Conservation (phyloP, 768 basidiomycete species). For the Phlegmacium glaucopus region DNA sequence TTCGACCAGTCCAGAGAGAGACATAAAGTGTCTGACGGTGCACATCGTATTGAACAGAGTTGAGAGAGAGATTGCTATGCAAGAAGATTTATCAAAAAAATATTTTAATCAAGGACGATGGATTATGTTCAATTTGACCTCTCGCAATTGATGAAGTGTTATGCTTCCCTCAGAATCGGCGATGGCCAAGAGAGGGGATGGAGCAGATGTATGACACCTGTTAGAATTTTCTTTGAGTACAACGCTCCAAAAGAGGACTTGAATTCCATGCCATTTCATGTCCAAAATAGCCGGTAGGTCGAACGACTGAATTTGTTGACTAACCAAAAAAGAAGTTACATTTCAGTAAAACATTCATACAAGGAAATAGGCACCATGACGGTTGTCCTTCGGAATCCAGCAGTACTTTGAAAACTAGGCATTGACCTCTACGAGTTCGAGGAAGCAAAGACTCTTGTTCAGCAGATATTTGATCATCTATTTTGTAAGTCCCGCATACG, state of each 20-base stretch:
- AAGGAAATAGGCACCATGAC: slow-evolving; percentile 29
- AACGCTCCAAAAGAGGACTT: too few species aligned
- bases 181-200: slow-evolving; percentile 56
- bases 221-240: neutral
- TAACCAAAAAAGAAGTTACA: slow-evolving; percentile 18
- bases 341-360: neutral
- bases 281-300: slow-evolving; percentile 83
- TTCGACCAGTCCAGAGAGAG: slow-evolving; percentile 95
- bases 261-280: slow-evolving; percentile 77
- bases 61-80: slow-evolving; percentile 37
- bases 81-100: slow-evolving; percentile 7
- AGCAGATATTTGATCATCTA: slow-evolving; percentile 41
- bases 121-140: slow-evolving; percentile 35
- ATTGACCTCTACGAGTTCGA: slow-evolving; percentile 57
- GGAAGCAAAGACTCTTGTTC: slow-evolving; percentile 3
- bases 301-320: slow-evolving; percentile 63
- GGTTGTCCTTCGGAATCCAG: slow-evolving; percentile 21
- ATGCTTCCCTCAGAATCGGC: slow-evolving; percentile 86
- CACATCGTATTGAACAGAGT: slow-evolving; percentile 44
- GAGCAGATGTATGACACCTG: slow-evolving; percentile 57
- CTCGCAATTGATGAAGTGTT: slow-evolving; percentile 56
- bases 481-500: slow-evolving; percentile 90
- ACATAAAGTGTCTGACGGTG: slow-evolving; percentile 61
- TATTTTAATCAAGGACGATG: neutral
- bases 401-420: slow-evolving; percentile 59